Evolutionary conservation across 1,284 basidiomycete species (phyloP), one percentile per base, ranked within the genome.

Genomic region (Neonothopanus nambi): DNA sequence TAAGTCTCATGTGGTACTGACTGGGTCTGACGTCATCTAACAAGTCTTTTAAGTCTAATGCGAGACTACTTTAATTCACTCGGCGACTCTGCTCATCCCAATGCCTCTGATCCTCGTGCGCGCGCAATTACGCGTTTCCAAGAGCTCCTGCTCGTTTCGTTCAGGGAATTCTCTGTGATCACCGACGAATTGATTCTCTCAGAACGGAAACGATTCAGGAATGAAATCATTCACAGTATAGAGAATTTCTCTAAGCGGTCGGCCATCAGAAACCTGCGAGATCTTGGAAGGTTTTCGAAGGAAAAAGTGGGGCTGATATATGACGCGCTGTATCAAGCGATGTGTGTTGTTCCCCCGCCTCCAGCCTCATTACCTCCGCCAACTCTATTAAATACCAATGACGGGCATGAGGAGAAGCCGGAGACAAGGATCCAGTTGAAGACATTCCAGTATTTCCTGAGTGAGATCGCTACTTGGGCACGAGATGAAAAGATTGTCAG

Each of bases 111-210:
- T 63, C 89, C 95, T 3, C 87, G 95, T 18, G 85, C 93, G 6
- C 90, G 94, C 17, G 93, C 95, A 39, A 97, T 99, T 64, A 98
- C 96, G 18, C 91, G 93, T 57, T 99, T 99, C 80, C 97, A 99
- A 70, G 95, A 99, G 71, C 84, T 99, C 3, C 83, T 96, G 12
- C 86, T 98, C 5, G 89, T 98, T 50, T 95, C 95, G 1, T 98
- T 98, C 82, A 85, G 97, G 52, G 97, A 99, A 70, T 99, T 99
- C 69, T 90, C 94, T 21, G 81, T 95, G 59, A 96, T 99, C 67
- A 96, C 93, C 0, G 95, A 98, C 65, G 97, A 99, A 28, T 93
- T 92, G 12, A 98, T 99, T 62, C 81, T 86, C 17, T 81, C 82
- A 17, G 96, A 99, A 70, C 86, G 97, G 24, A 84, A 85, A 59